phyloP scores from a whole-genome alignment of 495 filamentous ascomycete genomes.

The Elasticomyces elasticus region DNA sequence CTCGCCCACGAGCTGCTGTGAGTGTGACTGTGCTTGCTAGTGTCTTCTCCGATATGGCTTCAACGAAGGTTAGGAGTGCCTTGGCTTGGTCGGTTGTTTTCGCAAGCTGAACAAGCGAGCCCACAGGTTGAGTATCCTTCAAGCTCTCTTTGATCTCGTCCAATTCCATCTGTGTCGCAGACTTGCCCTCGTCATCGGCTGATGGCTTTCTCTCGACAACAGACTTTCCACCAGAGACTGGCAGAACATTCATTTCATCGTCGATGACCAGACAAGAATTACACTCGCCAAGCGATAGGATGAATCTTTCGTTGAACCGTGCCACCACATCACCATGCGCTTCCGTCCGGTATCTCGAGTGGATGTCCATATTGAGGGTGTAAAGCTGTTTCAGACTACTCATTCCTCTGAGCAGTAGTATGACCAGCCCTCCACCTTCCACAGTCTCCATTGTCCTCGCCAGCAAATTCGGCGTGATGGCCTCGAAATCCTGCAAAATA shows the following conservation, averaged over 20 bases:
- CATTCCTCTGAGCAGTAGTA: conserved; percentile 92
- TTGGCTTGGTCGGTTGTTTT: conserved; percentile 93
- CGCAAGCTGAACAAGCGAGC: conserved; percentile 70
- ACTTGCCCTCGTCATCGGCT: conserved; percentile 54
- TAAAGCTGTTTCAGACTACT: conserved; percentile 94
- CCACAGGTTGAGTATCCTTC: conserved; percentile 73
- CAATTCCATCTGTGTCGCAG: conserved; percentile 62
- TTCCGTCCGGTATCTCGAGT: conserved; percentile 92
- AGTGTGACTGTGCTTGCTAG: conserved; percentile 85
- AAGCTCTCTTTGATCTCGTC: conserved; percentile 79
- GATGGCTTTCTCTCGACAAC: conserved; percentile 61
- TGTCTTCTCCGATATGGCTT: conserved; percentile 94
- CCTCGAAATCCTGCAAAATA: conserved; percentile 96
- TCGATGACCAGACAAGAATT: conserved; percentile 92
- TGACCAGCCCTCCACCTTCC: conserved; percentile 85
- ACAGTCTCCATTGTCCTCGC: conserved; percentile 95
- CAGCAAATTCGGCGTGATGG: conserved; percentile 89
- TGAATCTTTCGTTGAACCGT: conserved; percentile 95
- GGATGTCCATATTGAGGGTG: conserved; percentile 94
- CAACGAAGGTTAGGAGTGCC: conserved; percentile 86
- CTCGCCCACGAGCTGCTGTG: conserved; percentile 88
- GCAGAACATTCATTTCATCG: conserved; percentile 94
- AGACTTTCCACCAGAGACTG: conserved; percentile 89
- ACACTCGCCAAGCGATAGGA: conserved; percentile 88
- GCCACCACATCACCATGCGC: conserved; percentile 92